Conservation (phyloP, 371 early-diverging fungal species). For the Mucor saturninus region DNA sequence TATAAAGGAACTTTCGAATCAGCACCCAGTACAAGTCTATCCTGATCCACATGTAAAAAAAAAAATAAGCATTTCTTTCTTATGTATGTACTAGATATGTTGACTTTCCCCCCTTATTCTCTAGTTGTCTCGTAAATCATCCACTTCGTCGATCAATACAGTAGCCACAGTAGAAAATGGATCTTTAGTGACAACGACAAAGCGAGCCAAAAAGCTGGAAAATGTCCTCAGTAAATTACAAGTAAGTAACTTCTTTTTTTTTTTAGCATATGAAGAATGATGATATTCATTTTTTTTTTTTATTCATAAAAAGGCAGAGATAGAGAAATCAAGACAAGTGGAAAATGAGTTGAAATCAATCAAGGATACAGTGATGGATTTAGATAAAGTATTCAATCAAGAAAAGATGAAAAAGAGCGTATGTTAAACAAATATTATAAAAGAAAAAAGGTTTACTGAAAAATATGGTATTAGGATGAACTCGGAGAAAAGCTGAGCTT, state of each 20-base stretch:
- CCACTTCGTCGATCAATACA: constrained; percentile 16
- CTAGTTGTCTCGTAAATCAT: constrained; percentile 17
- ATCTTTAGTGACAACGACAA: constrained; percentile 5
- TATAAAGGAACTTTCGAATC: constrained; percentile 28
- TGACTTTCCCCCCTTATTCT: neutral
- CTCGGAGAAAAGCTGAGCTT: constrained; percentile 12
- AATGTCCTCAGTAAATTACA: constrained; percentile 39
- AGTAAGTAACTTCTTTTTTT: constrained; percentile 18
- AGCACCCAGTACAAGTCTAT: constrained; percentile 8
- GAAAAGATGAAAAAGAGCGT: constrained; percentile 22
- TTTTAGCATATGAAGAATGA: neutral
- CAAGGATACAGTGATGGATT: constrained; percentile 31
- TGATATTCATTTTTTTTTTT: neutral
- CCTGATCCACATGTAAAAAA: constrained; percentile 12
- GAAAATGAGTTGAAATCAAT: constrained; percentile 38
- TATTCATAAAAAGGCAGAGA: constrained; percentile 26
- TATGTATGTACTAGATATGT: neutral
- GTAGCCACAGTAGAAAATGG: constrained; percentile 11
- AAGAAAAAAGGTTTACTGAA: no score
- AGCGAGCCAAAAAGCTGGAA: constrained; percentile 30
- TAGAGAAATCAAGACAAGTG: constrained; percentile 42
- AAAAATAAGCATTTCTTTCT: neutral
- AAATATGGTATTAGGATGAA: constrained; percentile 13
- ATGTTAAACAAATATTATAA: neutral
- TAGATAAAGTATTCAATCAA: constrained; percentile 28